These are phyloP conservation scores for Hordeum pubiflorum DNA, from an alignment of 202 grass and related monocot genomes.

Conservation along the genomic window DNA sequence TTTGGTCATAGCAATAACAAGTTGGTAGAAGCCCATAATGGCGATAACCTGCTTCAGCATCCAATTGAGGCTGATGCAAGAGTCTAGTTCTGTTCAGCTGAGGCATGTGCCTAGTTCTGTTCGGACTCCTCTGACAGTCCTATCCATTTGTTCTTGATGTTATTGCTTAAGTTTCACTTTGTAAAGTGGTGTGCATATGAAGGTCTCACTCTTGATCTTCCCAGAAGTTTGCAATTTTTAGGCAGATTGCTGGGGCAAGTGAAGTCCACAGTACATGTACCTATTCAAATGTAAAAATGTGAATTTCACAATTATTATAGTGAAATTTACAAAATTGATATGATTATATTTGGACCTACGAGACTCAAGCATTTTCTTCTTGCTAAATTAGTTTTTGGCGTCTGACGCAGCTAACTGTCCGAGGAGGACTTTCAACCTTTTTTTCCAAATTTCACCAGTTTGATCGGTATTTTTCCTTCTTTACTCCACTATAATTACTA, in stretches of 20 bases:
- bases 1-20: constrained; percentile 47
- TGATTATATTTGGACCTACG: constrained; percentile 5
- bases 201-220: constrained; percentile 35
- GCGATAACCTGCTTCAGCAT: constrained; percentile 25
- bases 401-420: background rate
- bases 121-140: constrained; percentile 20
- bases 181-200: constrained; percentile 55
- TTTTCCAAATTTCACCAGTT: background rate
- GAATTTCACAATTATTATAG: constrained; percentile 80
- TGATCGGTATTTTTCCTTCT: background rate
- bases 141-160: constrained; percentile 22
- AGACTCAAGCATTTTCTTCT: background rate
- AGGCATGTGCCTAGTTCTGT: constrained; percentile 22
- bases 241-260: constrained; percentile 46
- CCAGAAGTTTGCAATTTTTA: constrained; percentile 76
- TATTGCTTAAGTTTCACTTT: constrained; percentile 25
- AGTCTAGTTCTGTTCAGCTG: constrained; percentile 25
- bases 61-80: constrained; percentile 32
- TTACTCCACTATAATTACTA: background rate
- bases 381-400: background rate
- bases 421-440: background rate
- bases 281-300: constrained; percentile 57
- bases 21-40: constrained; percentile 29
- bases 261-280: constrained; percentile 39
- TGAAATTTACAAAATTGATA: constrained; percentile 61